These are phyloP conservation scores for Taiozyma sp. DNA, from an alignment of 1,139 yeast species.

Conservation along the genomic window DNA sequence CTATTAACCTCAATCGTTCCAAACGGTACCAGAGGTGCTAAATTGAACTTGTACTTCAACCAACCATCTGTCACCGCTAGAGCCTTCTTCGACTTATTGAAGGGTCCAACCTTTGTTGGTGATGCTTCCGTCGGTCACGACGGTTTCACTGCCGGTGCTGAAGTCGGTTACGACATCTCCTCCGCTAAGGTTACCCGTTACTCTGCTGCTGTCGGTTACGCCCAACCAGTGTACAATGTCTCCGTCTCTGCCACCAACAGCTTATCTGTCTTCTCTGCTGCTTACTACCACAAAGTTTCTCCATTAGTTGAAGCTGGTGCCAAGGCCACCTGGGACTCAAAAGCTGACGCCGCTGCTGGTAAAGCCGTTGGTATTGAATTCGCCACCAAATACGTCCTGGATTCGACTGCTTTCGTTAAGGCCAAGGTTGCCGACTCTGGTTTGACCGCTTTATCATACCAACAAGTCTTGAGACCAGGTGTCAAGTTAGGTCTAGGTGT, in stretches of 20 bases:
- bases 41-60: slow-evolving; percentile 85
- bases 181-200: slow-evolving; percentile 91
- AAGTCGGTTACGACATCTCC: slow-evolving; percentile 92
- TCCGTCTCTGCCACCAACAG: slow-evolving; percentile 88
- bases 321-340: slow-evolving; percentile 93
- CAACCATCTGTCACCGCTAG: slow-evolving; percentile 94
- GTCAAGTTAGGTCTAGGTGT: slow-evolving; percentile 97
- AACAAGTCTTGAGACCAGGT: slow-evolving; percentile 95
- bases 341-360: slow-evolving; percentile 55
- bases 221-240: slow-evolving; percentile 82
- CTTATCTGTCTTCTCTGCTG: slow-evolving; percentile 88
- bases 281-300: slow-evolving; percentile 95
- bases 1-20: slow-evolving; percentile 87
- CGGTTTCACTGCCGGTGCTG: slow-evolving; percentile 96
- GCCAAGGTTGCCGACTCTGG: slow-evolving; percentile 98
- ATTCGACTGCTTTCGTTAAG: slow-evolving; percentile 83
- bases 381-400: slow-evolving; percentile 92
- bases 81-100: slow-evolving; percentile 90
- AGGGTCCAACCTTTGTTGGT: slow-evolving; percentile 95
- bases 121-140: slow-evolving; percentile 94
- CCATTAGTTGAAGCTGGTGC: slow-evolving; percentile 96
- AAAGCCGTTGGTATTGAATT: slow-evolving; percentile 80
- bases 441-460: slow-evolving; percentile 89
- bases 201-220: slow-evolving; percentile 92
- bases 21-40: slow-evolving; percentile 83